phyloP scores from a whole-genome alignment of 176 grass and related monocot genomes.

The Oryza longistaminata region DNA sequence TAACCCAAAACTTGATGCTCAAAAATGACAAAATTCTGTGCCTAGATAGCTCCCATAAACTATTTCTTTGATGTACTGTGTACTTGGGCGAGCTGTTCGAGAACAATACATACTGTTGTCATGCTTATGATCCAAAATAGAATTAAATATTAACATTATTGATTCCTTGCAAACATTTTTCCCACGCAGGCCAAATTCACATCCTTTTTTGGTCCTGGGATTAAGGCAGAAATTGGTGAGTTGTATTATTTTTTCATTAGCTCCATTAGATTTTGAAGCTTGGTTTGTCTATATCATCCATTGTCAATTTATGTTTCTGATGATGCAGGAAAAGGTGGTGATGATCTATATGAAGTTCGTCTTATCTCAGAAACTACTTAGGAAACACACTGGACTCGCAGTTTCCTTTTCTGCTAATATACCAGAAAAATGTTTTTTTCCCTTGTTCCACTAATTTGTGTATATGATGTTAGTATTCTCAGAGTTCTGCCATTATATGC shows the following conservation, averaged over 20 bases:
- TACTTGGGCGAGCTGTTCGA: conserved; percentile 3
- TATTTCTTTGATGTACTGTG: background rate
- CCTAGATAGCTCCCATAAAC: too few relatives aligned
- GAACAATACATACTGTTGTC: background rate
- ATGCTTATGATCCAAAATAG: background rate
- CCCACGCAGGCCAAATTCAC: conserved; percentile 52
- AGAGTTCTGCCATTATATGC: background rate
- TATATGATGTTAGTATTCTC: conserved; percentile 25
- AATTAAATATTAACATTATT: background rate
- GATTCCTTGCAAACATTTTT: background rate
- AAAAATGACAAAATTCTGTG: background rate
- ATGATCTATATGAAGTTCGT: conserved; percentile 57
- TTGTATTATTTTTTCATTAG: conserved; percentile 14
- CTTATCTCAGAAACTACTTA: conserved; percentile 54
- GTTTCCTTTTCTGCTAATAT: background rate
- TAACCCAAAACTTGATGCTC: conserved; percentile 23
- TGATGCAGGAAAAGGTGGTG: conserved; percentile 36
- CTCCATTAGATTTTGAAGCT: conserved; percentile 5
- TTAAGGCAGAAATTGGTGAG: conserved; percentile 63
- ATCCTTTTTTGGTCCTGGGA: conserved; percentile 64
- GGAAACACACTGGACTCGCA: background rate
- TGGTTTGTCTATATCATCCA: background rate
- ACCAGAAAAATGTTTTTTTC: background rate
- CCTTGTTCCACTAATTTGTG: conserved; percentile 19
- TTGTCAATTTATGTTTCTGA: background rate